Evolutionary conservation across 257 asterid genomes (phyloP).

Genomic region (Agastache rugosa): DNA sequence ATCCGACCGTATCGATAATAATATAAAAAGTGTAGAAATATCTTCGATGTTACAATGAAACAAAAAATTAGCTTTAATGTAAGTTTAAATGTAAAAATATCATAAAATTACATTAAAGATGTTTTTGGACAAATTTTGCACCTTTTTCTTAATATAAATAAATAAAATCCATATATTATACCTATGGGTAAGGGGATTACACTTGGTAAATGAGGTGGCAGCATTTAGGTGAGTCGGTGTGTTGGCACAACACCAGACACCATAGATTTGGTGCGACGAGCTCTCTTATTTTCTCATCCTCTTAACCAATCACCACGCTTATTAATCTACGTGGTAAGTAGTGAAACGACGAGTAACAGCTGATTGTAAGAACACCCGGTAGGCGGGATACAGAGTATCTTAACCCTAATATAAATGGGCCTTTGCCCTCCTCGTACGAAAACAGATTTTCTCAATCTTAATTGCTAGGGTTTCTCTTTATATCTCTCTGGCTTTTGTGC

Average conservation of each 20-base stretch:
- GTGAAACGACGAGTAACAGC: background rate
- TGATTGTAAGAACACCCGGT: too few species aligned
- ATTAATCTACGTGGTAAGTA: constrained; percentile 6
- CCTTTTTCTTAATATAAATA: too few species aligned
- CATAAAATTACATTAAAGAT: too few species aligned
- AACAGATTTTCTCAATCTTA: constrained; percentile 14
- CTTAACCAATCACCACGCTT: constrained; percentile 14
- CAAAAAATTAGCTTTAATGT: too few species aligned
- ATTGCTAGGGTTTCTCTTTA: constrained; percentile 42
- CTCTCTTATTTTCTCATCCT: background rate
- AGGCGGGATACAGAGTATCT: background rate
- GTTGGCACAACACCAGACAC: background rate
- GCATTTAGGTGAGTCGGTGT: constrained; percentile 2
- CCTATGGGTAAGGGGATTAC: too few species aligned
- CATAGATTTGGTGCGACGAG: constrained; percentile 13
- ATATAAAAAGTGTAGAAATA: too few species aligned
- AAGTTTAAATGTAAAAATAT: too few species aligned
- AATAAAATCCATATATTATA: background rate
- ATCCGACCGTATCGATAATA: too few species aligned
- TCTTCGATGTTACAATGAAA: too few species aligned
- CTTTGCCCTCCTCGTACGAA: background rate
- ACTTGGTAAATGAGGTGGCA: constrained; percentile 10
- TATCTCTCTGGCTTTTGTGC: constrained; percentile 6
- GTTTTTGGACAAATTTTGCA: too few species aligned
- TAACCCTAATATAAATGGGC: background rate